Percentiles rank a stretch among this genome's conserved stretches.
Conservation (phyloP, 2,329 filamentous ascomycete species). For the Venturia asperata region DNA sequence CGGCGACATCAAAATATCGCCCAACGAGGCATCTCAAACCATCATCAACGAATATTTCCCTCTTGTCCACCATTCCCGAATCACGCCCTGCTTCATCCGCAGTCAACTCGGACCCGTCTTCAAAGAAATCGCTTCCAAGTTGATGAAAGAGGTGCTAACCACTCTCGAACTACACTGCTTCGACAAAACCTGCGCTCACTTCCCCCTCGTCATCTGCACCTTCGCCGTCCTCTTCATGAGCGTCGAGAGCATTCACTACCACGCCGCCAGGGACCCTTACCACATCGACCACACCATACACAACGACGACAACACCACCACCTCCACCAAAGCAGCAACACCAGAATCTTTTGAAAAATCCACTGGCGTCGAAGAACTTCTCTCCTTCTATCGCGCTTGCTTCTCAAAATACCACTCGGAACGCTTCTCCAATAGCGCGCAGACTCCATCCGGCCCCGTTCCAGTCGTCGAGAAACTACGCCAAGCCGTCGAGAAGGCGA, state of each 20-base stretch:
- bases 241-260: constrained; percentile 35
- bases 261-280: constrained; percentile 32
- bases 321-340: neutral
- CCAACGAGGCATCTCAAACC: constrained; percentile 20
- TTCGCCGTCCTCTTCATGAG: constrained; percentile 33
- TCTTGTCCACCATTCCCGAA: constrained; percentile 18
- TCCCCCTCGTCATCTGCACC: constrained; percentile 30
- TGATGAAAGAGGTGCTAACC: constrained; percentile 31
- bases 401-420: constrained; percentile 30
- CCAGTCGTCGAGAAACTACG: constrained; percentile 17
- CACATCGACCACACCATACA: constrained; percentile 22
- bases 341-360: constrained; percentile 24
- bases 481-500: constrained; percentile 20
- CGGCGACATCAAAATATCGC: constrained; percentile 30
- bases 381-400: constrained; percentile 31
- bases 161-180: constrained; percentile 29
- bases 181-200: constrained; percentile 28
- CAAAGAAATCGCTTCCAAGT: constrained; percentile 28
- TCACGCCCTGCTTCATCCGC: constrained; percentile 35
- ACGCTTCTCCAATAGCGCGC: constrained; percentile 19
- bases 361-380: constrained; percentile 26
- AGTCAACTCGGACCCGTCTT: constrained; percentile 33
- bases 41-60: constrained; percentile 21
- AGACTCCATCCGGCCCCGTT: neutral
- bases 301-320: neutral